Percentiles rank a stretch among this genome's conserved stretches.
These are phyloP conservation scores for Trichodelitschia bisporula DNA, from an alignment of 495 filamentous ascomycete genomes.

Conservation along the genomic window DNA sequence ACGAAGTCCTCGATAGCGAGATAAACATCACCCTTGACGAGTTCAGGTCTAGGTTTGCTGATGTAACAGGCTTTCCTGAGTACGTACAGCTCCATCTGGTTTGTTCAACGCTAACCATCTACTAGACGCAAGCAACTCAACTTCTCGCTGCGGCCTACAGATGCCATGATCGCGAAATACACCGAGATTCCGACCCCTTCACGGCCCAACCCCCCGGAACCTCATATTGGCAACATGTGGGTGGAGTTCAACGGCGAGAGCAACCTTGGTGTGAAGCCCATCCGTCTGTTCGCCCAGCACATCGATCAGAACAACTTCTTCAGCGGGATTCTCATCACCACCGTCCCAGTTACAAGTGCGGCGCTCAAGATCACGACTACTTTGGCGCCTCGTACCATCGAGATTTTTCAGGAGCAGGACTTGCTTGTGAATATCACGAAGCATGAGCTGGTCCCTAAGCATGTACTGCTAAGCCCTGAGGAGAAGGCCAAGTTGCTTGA, in stretches of 20 bases:
- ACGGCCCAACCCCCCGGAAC: constrained; percentile 33
- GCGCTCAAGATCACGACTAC: constrained; percentile 60
- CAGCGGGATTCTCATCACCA: constrained; percentile 71
- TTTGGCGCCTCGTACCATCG: constrained; percentile 48
- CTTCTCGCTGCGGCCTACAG: constrained; percentile 62
- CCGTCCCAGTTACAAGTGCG: constrained; percentile 54
- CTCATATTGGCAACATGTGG: constrained; percentile 57
- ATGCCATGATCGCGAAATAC: constrained; percentile 65
- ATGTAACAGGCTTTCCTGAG: constrained; percentile 45
- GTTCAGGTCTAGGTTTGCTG: constrained; percentile 42
- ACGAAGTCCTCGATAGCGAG: constrained; percentile 77
- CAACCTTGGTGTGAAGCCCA: constrained; percentile 68
- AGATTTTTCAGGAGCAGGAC: constrained; percentile 89
- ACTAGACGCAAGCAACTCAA: constrained; percentile 60
- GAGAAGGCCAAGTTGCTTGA: constrained; percentile 67
- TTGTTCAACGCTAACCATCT: constrained; percentile 3
- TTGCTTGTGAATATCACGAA: constrained; percentile 94
- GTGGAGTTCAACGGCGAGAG: constrained; percentile 68
- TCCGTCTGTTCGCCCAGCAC: constrained; percentile 66
- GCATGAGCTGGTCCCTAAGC: constrained; percentile 88
- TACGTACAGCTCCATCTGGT: constrained; percentile 18
- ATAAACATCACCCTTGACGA: constrained; percentile 52
- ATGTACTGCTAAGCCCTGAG: constrained; percentile 67
- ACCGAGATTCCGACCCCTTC: constrained; percentile 33
- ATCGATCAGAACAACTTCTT: constrained; percentile 53